These are phyloP conservation scores for Marasmius fiardii DNA, from an alignment of 1,284 basidiomycete genomes.

Conservation along the genomic window DNA sequence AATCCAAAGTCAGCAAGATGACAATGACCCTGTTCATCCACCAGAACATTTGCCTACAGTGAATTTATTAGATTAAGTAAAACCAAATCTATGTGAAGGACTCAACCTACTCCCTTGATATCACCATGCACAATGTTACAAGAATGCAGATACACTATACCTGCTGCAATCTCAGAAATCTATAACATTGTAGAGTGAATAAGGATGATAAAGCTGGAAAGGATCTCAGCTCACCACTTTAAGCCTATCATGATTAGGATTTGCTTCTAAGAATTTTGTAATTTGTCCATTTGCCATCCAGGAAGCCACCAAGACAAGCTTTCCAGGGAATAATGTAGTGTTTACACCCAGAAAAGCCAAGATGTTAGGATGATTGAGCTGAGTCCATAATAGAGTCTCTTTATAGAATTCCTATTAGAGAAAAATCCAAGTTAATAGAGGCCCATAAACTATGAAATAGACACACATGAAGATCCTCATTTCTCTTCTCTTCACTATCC, in stretches of 20 bases:
- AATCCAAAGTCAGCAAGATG: not conserved
- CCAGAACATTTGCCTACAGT: not conserved
- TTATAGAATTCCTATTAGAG: constrained; percentile 5
- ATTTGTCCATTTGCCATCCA: constrained; percentile 14
- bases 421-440: too few relatives aligned
- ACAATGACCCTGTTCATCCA: not conserved
- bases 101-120: not conserved
- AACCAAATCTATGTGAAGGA: too few relatives aligned
- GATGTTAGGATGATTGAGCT: constrained; percentile 12
- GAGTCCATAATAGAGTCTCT: constrained; percentile 14
- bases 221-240: not conserved
- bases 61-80: not conserved
- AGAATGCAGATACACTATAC: not conserved
- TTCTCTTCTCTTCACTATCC: not conserved
- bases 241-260: constrained; percentile 9
- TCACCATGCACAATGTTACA: not conserved
- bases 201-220: too few relatives aligned
- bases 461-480: not conserved
- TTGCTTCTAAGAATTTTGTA: constrained; percentile 4
- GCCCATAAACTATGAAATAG: not conserved
- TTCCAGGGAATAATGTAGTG: constrained; percentile 1
- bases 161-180: not conserved
- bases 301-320: constrained; percentile 11
- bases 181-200: not conserved
- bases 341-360: constrained; percentile 13